Evolutionary conservation across 768 basidiomycete species (phyloP).

Genomic region (Amanita phalloides): DNA sequence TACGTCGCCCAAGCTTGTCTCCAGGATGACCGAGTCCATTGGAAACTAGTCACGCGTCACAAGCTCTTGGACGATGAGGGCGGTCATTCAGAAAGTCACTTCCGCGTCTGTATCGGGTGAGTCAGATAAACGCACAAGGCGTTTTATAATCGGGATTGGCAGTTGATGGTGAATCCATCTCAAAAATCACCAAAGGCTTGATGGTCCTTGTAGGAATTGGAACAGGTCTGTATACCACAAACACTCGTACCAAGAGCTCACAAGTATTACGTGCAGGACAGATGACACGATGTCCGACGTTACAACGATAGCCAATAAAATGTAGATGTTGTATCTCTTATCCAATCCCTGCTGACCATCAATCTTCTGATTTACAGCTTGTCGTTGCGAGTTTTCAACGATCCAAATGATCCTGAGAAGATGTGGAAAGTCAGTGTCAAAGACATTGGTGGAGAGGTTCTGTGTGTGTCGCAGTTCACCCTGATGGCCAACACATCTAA

Average conservation of each 20-base stretch:
- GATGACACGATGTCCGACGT: constrained; percentile 78
- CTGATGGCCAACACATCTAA: constrained; percentile 80
- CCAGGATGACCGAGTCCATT: constrained; percentile 57
- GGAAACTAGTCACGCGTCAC: neutral
- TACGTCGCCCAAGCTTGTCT: constrained; percentile 80
- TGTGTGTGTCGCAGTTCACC: constrained; percentile 95
- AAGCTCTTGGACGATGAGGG: constrained; percentile 45
- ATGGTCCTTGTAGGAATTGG: constrained; percentile 91
- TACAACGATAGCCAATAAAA: constrained; percentile 68
- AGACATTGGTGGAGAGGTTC: constrained; percentile 82
- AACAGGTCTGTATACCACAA: constrained; percentile 36
- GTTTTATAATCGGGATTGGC: constrained; percentile 1
- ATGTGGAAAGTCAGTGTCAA: constrained; percentile 88
- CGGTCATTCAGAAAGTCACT: constrained; percentile 75
- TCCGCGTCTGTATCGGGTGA: constrained; percentile 79
- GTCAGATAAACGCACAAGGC: constrained; percentile 4
- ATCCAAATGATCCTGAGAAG: constrained; percentile 36
- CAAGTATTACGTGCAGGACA: constrained; percentile 24
- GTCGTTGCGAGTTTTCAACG: constrained; percentile 62
- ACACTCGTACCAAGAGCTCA: constrained; percentile 1
- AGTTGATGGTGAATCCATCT: constrained; percentile 78
- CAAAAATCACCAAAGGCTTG: constrained; percentile 73
- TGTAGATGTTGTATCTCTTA: constrained; percentile 29
- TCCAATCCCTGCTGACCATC: neutral
- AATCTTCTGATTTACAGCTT: constrained; percentile 33